These are phyloP conservation scores for Pseudogymnoascus sp. DNA, from an alignment of 2,329 filamentous ascomycete genomes.

Conservation along the genomic window DNA sequence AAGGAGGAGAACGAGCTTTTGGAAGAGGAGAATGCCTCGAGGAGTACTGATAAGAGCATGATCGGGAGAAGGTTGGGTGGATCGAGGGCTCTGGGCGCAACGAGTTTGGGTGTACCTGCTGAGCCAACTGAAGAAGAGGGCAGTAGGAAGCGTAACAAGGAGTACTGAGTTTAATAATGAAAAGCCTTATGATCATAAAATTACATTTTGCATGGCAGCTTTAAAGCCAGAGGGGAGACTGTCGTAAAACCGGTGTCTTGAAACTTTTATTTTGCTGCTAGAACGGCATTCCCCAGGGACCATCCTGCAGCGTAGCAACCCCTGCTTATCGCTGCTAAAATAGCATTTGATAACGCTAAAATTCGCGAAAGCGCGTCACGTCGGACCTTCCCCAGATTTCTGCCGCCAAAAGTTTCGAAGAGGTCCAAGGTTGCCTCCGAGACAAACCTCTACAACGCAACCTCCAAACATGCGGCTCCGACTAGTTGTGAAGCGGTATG, in stretches of 20 bases:
- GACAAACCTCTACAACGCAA: neutral
- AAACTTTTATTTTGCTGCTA: neutral
- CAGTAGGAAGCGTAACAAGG: neutral
- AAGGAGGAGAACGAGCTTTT: slow-evolving; percentile 56
- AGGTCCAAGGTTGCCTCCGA: neutral
- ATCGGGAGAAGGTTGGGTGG: slow-evolving; percentile 31
- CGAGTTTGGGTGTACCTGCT: slow-evolving; percentile 22
- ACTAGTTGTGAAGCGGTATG: slow-evolving; percentile 63
- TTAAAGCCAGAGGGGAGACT: neutral
- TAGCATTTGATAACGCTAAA: slow-evolving; percentile 1
- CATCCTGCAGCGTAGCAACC: neutral
- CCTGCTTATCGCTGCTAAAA: slow-evolving; percentile 5
- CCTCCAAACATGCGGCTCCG: slow-evolving; percentile 55
- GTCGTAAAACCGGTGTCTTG: neutral
- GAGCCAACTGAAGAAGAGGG: slow-evolving; percentile 12
- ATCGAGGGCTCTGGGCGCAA: slow-evolving; percentile 24
- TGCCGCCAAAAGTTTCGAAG: neutral
- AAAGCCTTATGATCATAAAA: slow-evolving; percentile 1
- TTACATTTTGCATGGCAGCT: neutral
- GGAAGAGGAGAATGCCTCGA: slow-evolving; percentile 40
- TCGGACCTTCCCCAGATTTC: neutral
- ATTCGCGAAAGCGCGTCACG: slow-evolving; percentile 4
- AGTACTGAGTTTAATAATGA: slow-evolving; percentile 5
- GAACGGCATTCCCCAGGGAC: neutral
- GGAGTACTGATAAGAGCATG: slow-evolving; percentile 31